Conservation (phyloP, 83 land plant genomes). For the Thuja plicata region DNA sequence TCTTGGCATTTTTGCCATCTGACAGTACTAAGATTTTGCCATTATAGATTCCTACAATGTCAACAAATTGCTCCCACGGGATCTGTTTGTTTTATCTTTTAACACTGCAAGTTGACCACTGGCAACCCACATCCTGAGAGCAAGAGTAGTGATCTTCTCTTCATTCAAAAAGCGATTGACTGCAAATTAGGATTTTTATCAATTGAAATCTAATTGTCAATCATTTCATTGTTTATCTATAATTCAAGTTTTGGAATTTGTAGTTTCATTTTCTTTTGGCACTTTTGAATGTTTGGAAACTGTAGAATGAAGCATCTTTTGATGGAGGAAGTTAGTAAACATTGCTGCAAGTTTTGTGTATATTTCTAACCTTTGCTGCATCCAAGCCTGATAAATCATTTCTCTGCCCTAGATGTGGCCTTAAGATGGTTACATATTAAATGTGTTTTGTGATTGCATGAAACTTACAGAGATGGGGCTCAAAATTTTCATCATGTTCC, state of each 20-base stretch:
- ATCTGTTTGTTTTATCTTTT: too few species aligned
- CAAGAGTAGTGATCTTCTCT: neutral
- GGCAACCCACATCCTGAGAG: neutral
- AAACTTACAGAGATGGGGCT: neutral
- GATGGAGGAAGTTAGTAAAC: neutral
- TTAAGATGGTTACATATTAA: neutral
- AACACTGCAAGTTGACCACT: neutral
- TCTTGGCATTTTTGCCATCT: too few species aligned
- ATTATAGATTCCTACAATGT: neutral
- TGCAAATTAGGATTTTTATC: neutral
- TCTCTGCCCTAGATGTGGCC: neutral
- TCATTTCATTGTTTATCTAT: neutral
- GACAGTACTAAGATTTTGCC: too few species aligned
- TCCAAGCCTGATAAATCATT: neutral
- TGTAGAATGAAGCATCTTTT: neutral
- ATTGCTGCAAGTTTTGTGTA: neutral
- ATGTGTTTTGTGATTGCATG: neutral
- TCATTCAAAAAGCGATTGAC: neutral
- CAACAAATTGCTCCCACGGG: neutral
- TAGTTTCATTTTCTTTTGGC: neutral
- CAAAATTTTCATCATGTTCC: neutral
- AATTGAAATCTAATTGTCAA: neutral
- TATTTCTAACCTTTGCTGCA: neutral
- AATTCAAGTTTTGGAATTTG: neutral
- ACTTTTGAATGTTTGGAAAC: neutral